Base-by-base conservation (phyloP, 176 grass and related monocot species). In the maize (Zea mays) region DNA sequence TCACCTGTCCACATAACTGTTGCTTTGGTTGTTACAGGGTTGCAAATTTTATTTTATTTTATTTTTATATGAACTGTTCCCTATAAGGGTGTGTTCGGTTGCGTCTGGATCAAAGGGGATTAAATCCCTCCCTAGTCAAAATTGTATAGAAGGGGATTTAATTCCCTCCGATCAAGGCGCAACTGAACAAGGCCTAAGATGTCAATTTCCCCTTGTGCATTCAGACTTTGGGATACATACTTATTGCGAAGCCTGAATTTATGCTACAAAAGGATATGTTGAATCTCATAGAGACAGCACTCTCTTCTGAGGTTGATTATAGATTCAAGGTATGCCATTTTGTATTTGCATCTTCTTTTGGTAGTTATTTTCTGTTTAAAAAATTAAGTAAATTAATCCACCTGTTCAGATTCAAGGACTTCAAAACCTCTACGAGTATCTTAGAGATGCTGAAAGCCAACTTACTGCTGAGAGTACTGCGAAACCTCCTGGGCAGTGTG, bases 391-490 rank as follows among this genome's bases (percentile, higher is more conserved):
- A 79, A 59, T 71, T 37, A 52, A 80, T 60, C 27, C 17, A 19
- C 20, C 15, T 43, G 14, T 65, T 40, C 90, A 99, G 96, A 90
- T 95, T 79, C 96, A 96, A 90, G 88, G 92, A 73, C 88, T 99
- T 73, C 87, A 99, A 89, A 99, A 99, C 84, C 79, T 99, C 21
- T 87, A 82, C 42, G 96, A 99, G 62, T 99, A 99, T 92, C 92
- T 99, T 44, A 46, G 85, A 58, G 96, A 99, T 79, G 92, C 96
- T 41, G 96, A 99, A 85, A 95, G 83, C 78, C 92, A 95, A 75
- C 84, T 99, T 65, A 88, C 69, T 51, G 15, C 88, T 64, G 88
- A 89, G 45, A 75, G 58, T 85, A 63, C 81, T 57, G 80, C 61
- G 38, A 96, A 92, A 71, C 66, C 77, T 69, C 14, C 60, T 75